Conservation (phyloP, 768 basidiomycete genomes). For the Stropharia rugosoannulata region DNA sequence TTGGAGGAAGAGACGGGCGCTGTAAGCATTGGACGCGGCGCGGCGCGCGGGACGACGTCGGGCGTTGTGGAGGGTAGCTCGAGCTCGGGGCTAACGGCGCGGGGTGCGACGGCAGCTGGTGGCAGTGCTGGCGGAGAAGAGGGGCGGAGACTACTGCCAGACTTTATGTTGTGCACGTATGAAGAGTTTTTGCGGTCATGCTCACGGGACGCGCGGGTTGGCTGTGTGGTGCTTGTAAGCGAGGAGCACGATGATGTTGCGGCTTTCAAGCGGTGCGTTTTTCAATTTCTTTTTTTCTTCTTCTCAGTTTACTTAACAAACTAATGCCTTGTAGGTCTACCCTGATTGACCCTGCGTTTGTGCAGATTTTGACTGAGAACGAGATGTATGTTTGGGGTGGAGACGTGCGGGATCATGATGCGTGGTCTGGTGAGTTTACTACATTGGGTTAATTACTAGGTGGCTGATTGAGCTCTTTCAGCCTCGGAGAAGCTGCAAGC, state of each 20-base stretch:
- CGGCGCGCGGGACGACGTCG: conserved; percentile 27
- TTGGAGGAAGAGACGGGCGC: conserved; percentile 88
- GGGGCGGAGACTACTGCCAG: conserved; percentile 61
- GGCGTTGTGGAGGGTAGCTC: conserved; percentile 27
- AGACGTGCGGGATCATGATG: conserved; percentile 80
- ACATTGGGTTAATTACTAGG: not conserved
- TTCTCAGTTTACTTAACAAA: not conserved
- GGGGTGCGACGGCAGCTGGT: conserved; percentile 22
- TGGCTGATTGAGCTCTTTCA: conserved; percentile 10
- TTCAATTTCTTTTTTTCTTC: conserved; percentile 1
- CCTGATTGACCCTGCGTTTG: conserved; percentile 70
- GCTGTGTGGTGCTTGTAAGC: conserved; percentile 81
- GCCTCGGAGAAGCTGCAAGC: conserved; percentile 74
- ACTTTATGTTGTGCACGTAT: conserved; percentile 80
- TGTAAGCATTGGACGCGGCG: conserved; percentile 49
- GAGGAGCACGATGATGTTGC: conserved; percentile 89
- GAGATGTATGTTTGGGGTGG: conserved; percentile 89
- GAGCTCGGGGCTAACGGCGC: conserved; percentile 41
- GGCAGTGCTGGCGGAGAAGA: conserved; percentile 24
- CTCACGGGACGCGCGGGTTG: conserved; percentile 70
- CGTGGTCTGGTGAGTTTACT: conserved; percentile 59
- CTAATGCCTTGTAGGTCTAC: conserved; percentile 49
- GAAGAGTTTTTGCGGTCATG: conserved; percentile 74
- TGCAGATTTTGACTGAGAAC: conserved; percentile 69
- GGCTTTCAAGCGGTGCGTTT: conserved; percentile 76